Percentiles rank a stretch among this genome's conserved stretches.
Evolutionary conservation across 176 grass and related monocot species (phyloP).

Genomic region (Olyra latifolia): DNA sequence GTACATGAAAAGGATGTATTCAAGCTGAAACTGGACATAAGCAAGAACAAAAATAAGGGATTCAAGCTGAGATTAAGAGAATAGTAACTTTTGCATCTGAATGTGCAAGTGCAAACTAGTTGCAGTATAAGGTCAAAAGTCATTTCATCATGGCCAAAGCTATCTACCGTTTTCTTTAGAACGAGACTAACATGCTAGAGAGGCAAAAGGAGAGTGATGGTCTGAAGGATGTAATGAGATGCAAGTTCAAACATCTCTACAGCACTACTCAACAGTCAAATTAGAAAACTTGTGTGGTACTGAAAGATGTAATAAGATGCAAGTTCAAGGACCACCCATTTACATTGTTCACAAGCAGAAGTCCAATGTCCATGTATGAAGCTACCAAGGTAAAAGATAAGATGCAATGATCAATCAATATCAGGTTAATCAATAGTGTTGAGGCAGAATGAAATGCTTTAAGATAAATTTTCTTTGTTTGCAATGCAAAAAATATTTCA

Average conservation of each 20-base stretch:
- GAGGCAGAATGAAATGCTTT: not conserved
- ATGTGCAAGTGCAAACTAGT: not conserved
- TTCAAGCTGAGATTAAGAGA: not conserved
- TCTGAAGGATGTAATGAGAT: constrained; percentile 4
- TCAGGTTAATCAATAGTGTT: not conserved
- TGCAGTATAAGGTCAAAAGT: not conserved
- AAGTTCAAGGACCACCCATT: constrained; percentile 7
- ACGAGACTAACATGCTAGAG: not conserved
- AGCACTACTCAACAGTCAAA: no score
- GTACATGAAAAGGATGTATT: not conserved
- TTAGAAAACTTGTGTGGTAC: no score
- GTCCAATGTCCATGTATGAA: not conserved
- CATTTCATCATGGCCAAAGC: constrained; percentile 23
- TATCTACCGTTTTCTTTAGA: not conserved
- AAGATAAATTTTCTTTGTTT: not conserved
- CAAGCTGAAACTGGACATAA: not conserved
- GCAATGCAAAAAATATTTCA: not conserved
- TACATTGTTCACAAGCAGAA: not conserved
- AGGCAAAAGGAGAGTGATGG: not conserved
- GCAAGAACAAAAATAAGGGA: not conserved
- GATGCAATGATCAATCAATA: not conserved
- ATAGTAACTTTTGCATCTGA: not conserved
- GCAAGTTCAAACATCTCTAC: no score
- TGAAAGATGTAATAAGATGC: constrained; percentile 19
- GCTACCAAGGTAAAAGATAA: not conserved